Evolutionary conservation across 176 grass and related monocot genomes (phyloP).

Genomic region (Oryza rufipogon): DNA sequence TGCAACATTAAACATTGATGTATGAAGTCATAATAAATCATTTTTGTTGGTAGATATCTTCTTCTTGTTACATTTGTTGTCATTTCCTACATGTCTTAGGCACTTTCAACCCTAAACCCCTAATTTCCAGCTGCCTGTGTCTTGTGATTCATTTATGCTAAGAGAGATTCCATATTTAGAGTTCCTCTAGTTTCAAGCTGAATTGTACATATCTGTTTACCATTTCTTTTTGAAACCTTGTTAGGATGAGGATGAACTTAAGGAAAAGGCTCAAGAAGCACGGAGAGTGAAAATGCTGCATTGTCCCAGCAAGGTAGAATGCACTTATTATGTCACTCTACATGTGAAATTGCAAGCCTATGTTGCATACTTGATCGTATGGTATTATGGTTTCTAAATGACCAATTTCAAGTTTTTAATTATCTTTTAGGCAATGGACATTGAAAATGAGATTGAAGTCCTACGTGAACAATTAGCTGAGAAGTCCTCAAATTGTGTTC

Average conservation of each 20-base stretch:
- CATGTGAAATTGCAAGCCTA: neutral
- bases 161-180: neutral
- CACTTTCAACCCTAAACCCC: conserved; percentile 1
- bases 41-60: neutral
- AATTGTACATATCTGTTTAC: conserved; percentile 26
- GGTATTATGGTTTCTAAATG: neutral
- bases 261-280: conserved; percentile 69
- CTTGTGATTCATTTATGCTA: neutral
- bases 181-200: conserved; percentile 25
- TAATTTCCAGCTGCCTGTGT: neutral
- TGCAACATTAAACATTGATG: neutral
- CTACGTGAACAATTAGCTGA: conserved; percentile 64
- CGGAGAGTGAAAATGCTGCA: conserved; percentile 88
- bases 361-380: neutral
- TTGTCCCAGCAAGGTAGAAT: conserved; percentile 79
- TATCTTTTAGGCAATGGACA: conserved; percentile 74
- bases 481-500: conserved; percentile 55
- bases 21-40: conserved; percentile 2
- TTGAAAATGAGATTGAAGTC: conserved; percentile 69
- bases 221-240: conserved; percentile 6
- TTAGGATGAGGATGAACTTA: conserved; percentile 68
- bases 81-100: neutral
- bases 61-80: neutral
- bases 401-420: conserved; percentile 18
- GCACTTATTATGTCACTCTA: neutral